These are phyloP conservation scores for Tetrahymena borealis DNA, from an alignment of 73 alveolate genomes.

Conservation along the genomic window DNA sequence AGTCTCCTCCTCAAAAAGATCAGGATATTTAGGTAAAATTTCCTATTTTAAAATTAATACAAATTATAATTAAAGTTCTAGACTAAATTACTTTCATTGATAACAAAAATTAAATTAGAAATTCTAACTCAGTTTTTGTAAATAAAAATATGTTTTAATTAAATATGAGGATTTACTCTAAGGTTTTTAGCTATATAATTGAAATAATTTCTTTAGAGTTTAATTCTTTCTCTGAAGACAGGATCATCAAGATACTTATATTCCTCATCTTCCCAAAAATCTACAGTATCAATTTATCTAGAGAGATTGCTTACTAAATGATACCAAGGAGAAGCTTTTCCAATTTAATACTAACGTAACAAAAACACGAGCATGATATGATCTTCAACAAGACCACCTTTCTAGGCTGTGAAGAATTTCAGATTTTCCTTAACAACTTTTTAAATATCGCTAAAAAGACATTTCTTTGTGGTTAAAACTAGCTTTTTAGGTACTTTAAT, in stretches of 20 bases:
- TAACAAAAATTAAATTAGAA: neutral
- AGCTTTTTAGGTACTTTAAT: constrained; percentile 24
- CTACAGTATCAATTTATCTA: constrained; percentile 27
- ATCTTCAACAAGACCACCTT: constrained; percentile 19
- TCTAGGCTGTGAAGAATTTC: constrained; percentile 7
- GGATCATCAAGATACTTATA: constrained; percentile 8
- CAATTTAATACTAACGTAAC: constrained; percentile 27
- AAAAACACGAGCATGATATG: constrained; percentile 13
- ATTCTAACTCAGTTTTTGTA: neutral
- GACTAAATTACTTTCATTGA: neutral
- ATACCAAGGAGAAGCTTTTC: constrained; percentile 26
- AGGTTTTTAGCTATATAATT: constrained; percentile 1
- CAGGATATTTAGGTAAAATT: constrained; percentile 5
- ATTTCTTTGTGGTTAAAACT: constrained; percentile 18
- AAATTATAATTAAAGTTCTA: neutral
- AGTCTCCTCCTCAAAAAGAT: neutral
- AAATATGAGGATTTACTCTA: neutral
- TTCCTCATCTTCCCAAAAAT: constrained; percentile 35
- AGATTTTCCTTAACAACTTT: constrained; percentile 20
- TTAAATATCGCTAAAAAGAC: constrained; percentile 11
- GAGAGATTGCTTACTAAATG: constrained; percentile 12
- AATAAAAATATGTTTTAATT: neutral
- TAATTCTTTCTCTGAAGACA: constrained; percentile 3
- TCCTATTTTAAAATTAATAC: neutral
- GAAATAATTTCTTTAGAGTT: constrained; percentile 9